Evolutionary conservation across 495 filamentous ascomycete species (phyloP).

Genomic region (Neurospora pannonica): DNA sequence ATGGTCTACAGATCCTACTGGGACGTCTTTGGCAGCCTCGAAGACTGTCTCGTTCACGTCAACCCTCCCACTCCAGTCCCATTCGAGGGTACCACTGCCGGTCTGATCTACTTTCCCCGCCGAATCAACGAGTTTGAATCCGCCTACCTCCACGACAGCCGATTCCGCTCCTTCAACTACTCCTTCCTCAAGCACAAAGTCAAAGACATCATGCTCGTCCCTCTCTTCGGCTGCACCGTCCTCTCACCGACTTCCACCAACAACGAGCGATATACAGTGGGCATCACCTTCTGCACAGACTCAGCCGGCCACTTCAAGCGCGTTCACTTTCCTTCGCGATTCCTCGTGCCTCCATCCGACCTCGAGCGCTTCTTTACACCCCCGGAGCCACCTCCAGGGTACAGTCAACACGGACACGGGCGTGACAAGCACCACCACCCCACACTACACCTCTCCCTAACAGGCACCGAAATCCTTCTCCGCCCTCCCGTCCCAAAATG

Average conservation of each 20-base stretch:
- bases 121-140: background rate
- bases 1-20: background rate
- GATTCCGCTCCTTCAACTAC: slow-evolving; percentile 5
- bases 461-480: slow-evolving; percentile 3
- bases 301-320: slow-evolving; percentile 1
- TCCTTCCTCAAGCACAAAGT: slow-evolving; percentile 2
- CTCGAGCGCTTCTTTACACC: background rate
- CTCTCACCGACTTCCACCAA: background rate
- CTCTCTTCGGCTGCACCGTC: slow-evolving; percentile 2
- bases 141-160: background rate
- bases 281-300: slow-evolving; percentile 7
- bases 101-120: slow-evolving; percentile 1
- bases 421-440: background rate
- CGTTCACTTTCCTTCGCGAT: slow-evolving; percentile 4
- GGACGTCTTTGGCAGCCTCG: background rate
- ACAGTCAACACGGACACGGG: background rate
- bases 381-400: background rate
- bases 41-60: background rate
- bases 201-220: background rate
- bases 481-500: slow-evolving; percentile 1
- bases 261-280: background rate
- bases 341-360: slow-evolving; percentile 1
- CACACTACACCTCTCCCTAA: slow-evolving; percentile 1
- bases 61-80: background rate
- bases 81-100: background rate